Evolutionary conservation across 1,284 basidiomycete genomes (phyloP), one percentile per base, ranked within the genome.

Genomic region (Hemileia vastatrix): DNA sequence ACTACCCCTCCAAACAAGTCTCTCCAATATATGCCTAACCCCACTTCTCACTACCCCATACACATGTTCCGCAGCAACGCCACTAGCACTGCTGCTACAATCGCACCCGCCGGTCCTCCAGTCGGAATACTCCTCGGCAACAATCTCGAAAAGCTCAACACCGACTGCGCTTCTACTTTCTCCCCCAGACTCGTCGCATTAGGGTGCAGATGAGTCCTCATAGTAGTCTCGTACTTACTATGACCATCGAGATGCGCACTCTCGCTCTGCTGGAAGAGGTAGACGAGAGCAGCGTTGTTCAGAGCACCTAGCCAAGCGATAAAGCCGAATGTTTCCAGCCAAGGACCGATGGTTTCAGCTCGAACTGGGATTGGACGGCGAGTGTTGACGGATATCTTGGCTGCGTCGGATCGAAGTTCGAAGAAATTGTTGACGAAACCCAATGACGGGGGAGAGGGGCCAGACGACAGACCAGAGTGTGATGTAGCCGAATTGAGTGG

Each of bases 381-480:
- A 55, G 84, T 82, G 72, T 95, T 91, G 11, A 86, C 83, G 6
- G 86, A 85, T 74, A 98, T 88, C 80, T 98, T 98, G 81, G 94
- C 86, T 1, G 94, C 92, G 75, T 98, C 94, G 1, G 86, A 88
- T 24, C 93, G 84, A 6, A 92, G 78, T 77, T 98, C 94, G 68
- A 97, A 79, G n/a, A 71, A 67, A 57, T 71, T 71, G 64, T 71
- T 71, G 65, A 71, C 21, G 24, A 68, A 66, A 18, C 56, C 64
- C 3, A 54, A 44, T 67, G 83, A 85, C 80, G n/a, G 88, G 85
- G 4, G 90, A 88, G 13, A 97, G 80, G 0, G 92, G 91, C 93
- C 93, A 97, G 63, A 94, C 89, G 32, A 89, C 86, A 45, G 86
- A 88, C 90, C 92, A 97, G 27, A 96, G 79, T 2, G 84, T 84